Evolutionary conservation across 345 rosid species (phyloP), one percentile per base, ranked within the genome.

Genomic region (Linum usitatissimum): DNA sequence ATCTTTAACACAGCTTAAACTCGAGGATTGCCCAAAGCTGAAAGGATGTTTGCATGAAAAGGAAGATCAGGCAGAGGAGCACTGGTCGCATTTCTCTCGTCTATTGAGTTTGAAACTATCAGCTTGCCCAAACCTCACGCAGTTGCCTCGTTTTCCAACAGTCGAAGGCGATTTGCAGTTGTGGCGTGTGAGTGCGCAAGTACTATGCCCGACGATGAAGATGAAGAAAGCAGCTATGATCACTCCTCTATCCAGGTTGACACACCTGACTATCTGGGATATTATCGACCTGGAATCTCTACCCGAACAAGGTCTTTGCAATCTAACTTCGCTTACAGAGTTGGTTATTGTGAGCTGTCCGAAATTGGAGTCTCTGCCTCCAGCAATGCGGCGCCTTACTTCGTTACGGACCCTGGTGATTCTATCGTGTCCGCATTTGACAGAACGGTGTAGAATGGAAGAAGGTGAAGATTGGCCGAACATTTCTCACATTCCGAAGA

Each of bases 401-500:
- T 13, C 61, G 40, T 30, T 67, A 39, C 42, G 40, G n/a, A 18
- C 0, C 9, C 64, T 72, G 14, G 0, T 0, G 1, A 63, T 67
- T 34, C 4, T 0, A 0, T 1, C 5, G 5, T 67, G 75, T 55
- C 14, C 28, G 6, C 40, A 17, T 62, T 54, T 71, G 65, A 45
- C 13, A 14, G 31, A 38, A 28, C 55, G 66, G 39, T 40, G 56
- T 3, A 30, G 36, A 42, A 61, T 30, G 0, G 18, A 19, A 5
- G 31, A 3, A 0, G 61, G 61, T 9, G n/a, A 19, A 19, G 62
- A 62, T 42, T 68, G 66, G 66, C 66, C 55, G 18, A 55, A 55
- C 15, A 62, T 68, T 30, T 17, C 61, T 34, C 61, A 62, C 71
- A 62, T 68, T 31, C 57, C 71, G 54, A 15, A 55, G 21, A 42